Evolutionary conservation across 2,329 filamentous ascomycete species (phyloP).

Genomic region (Fusarium pseudograminearum): DNA sequence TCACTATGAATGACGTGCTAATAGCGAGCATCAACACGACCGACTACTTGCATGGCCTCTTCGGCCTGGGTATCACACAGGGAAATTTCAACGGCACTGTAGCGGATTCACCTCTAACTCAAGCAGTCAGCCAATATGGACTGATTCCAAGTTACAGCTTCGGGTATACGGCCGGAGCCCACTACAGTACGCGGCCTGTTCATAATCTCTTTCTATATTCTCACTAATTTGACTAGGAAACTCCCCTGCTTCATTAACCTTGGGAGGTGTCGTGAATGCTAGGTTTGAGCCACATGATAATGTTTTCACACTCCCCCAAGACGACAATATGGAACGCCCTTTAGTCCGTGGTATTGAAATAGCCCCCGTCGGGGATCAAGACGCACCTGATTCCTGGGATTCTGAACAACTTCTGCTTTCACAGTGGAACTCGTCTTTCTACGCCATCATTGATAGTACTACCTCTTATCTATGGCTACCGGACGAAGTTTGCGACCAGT

Average conservation of each 20-base stretch:
- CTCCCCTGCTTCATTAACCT: slow-evolving; percentile 68
- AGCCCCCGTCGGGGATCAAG: slow-evolving; percentile 48
- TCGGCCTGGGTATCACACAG: slow-evolving; percentile 68
- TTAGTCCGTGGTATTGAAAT: slow-evolving; percentile 69
- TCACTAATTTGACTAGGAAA: slow-evolving; percentile 48
- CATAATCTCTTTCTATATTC: not conserved
- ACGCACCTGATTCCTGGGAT: slow-evolving; percentile 55
- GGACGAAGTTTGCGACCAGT: slow-evolving; percentile 68
- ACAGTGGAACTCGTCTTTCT: slow-evolving; percentile 61
- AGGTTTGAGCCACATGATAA: slow-evolving; percentile 71
- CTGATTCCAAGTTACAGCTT: slow-evolving; percentile 79
- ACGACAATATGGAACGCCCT: slow-evolving; percentile 68
- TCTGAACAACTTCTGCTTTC: slow-evolving; percentile 55
- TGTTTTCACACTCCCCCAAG: slow-evolving; percentile 68
- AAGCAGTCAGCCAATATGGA: slow-evolving; percentile 69
- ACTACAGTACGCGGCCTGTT: slow-evolving; percentile 68
- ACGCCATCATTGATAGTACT: slow-evolving; percentile 71
- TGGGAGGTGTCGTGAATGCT: slow-evolving; percentile 77
- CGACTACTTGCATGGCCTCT: slow-evolving; percentile 64
- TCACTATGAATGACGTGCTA: slow-evolving; percentile 60
- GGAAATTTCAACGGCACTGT: slow-evolving; percentile 64
- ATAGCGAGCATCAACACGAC: slow-evolving; percentile 68
- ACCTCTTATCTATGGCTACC: slow-evolving; percentile 75
- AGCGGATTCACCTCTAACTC: slow-evolving; percentile 64
- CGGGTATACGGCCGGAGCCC: slow-evolving; percentile 81